phyloP scores from a whole-genome alignment of 495 filamentous ascomycete genomes.

The Tuber calosporum region DNA sequence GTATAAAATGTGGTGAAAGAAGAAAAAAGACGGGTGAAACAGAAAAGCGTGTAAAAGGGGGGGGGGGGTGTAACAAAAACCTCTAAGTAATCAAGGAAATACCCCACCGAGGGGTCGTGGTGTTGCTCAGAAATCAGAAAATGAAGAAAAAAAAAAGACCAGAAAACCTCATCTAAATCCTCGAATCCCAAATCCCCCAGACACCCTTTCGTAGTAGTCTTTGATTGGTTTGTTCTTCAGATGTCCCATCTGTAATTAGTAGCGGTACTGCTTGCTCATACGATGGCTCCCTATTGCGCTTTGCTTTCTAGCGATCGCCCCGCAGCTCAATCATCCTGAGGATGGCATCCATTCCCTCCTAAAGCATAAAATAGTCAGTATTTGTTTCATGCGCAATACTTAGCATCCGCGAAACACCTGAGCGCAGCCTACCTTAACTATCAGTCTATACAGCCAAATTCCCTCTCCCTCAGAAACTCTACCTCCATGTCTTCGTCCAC shows the following conservation, averaged over 20 bases:
- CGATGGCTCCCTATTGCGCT: neutral
- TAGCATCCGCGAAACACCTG: neutral
- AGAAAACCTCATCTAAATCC: neutral
- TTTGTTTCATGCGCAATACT: neutral
- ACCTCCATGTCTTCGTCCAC: slow-evolving; percentile 20
- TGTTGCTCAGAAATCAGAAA: neutral
- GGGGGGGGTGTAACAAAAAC: neutral
- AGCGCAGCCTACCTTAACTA: slow-evolving; percentile 38
- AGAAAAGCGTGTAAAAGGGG: neutral
- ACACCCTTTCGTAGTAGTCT: neutral
- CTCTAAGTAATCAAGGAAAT: neutral
- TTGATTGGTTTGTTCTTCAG: neutral
- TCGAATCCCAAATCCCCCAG: neutral
- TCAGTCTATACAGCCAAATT: slow-evolving; percentile 40
- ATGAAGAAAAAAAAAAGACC: neutral
- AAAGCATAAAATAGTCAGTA: slow-evolving; percentile 6
- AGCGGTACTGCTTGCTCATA: neutral
- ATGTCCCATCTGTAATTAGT: neutral
- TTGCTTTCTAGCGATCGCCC: slow-evolving; percentile 13
- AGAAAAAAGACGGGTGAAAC: neutral
- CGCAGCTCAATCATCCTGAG: slow-evolving; percentile 35
- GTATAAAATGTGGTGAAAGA: neutral
- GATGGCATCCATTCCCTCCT: slow-evolving; percentile 42
- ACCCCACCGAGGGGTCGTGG: neutral
- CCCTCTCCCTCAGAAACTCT: slow-evolving; percentile 33